Evolutionary conservation across 768 basidiomycete genomes (phyloP).

Genomic region (Neoboletus subvelutipes): DNA sequence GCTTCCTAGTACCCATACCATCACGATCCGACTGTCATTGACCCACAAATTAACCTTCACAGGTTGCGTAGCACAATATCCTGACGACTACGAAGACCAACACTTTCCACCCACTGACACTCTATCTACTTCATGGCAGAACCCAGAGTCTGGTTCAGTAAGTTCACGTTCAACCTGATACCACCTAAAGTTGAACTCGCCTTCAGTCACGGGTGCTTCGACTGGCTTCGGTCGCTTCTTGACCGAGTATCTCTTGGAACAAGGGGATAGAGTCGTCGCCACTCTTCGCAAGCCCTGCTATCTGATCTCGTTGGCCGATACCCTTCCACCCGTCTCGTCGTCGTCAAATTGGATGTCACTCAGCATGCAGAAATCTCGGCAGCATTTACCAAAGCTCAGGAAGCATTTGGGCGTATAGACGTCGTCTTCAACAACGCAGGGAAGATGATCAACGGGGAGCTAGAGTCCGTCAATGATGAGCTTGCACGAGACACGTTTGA

Average conservation of each 20-base stretch:
- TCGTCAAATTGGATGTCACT: conserved; percentile 36
- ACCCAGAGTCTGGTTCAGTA: neutral
- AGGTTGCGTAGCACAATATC: too few relatives aligned
- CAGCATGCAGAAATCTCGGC: conserved; percentile 21
- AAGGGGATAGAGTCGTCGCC: conserved; percentile 41
- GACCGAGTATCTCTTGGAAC: conserved; percentile 32
- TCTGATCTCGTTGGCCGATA: conserved; percentile 29
- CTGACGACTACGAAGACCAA: too few relatives aligned
- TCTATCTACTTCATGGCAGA: neutral
- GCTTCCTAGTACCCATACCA: too few relatives aligned
- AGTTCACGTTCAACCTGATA: neutral
- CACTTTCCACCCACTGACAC: too few relatives aligned
- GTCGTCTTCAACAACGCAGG: conserved; percentile 42
- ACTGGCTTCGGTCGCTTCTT: conserved; percentile 36
- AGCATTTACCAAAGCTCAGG: too few relatives aligned
- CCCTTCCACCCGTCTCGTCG: conserved; percentile 15
- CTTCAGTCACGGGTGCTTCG: conserved; percentile 39
- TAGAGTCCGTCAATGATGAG: conserved; percentile 35
- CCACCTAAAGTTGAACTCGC: neutral
- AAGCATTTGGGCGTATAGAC: conserved; percentile 38
- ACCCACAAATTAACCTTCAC: too few relatives aligned
- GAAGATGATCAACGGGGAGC: conserved; percentile 26
- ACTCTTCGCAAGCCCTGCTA: conserved; percentile 42
- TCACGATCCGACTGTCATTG: too few relatives aligned
- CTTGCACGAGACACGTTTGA: conserved; percentile 39